A percentile compares a stretch with the other conserved stretches of the same genome.
Conservation (phyloP, 805 yeast species). For the Cyberlindnera euphorbiae region DNA sequence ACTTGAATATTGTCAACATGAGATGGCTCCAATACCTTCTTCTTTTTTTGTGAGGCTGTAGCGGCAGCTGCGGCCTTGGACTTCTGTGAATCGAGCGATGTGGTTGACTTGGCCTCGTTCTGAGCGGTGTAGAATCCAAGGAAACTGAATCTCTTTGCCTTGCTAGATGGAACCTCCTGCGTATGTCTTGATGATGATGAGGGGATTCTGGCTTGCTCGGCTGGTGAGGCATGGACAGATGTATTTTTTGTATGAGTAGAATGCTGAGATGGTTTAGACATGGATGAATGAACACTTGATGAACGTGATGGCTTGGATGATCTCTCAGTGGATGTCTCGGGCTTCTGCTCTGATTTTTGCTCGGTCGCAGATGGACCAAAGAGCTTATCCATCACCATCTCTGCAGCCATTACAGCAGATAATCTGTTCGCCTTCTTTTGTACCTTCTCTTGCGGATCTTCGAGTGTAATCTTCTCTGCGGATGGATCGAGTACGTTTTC, state of each 20-base stretch:
- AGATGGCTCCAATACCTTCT: constrained; percentile 24
- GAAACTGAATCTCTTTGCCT: constrained; percentile 37
- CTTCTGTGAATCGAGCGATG: constrained; percentile 6
- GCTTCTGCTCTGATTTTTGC: constrained; percentile 5
- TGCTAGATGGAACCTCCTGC: constrained; percentile 11
- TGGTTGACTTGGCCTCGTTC: constrained; percentile 12
- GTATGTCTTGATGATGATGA: constrained; percentile 10
- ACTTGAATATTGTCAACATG: constrained; percentile 18
- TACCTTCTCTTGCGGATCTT: constrained; percentile 11
- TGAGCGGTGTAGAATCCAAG: constrained; percentile 30
- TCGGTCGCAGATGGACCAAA: constrained; percentile 25
- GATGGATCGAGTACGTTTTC: constrained; percentile 1
- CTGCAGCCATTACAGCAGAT: constrained; percentile 28
- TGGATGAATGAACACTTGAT: constrained; percentile 14
- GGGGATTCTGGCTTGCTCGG: constrained; percentile 11
- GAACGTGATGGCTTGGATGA: constrained; percentile 10
- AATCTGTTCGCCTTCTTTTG: constrained; percentile 24
- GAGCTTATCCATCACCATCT: constrained; percentile 25
- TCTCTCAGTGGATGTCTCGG: constrained; percentile 6
- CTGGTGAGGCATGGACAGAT: constrained; percentile 7
- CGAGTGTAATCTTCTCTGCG: constrained; percentile 2
- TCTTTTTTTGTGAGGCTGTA: constrained; percentile 8
- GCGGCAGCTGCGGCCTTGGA: background rate
- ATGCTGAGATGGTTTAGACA: constrained; percentile 15
- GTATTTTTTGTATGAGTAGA: constrained; percentile 16